phyloP scores from a whole-genome alignment of 225 moss, liverwort and hornwort genomes.

The Neckera pumila region DNA sequence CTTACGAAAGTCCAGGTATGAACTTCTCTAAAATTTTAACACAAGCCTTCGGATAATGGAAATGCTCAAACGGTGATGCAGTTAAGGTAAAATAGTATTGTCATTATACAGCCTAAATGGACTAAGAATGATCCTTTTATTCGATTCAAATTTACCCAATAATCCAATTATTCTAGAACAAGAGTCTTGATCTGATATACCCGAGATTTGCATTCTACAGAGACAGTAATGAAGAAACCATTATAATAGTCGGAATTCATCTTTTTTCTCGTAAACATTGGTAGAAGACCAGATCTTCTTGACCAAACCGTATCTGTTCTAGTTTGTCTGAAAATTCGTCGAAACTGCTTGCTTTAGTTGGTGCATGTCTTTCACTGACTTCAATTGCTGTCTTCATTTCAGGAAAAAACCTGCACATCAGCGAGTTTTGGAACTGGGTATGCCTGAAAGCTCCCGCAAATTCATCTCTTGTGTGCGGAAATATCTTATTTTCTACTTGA shows the following conservation, averaged over 20 bases:
- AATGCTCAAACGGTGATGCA: background rate
- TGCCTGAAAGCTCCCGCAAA: conserved; percentile 94
- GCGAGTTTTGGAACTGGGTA: conserved; percentile 82
- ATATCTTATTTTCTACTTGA: conserved; percentile 80
- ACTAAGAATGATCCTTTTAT: background rate
- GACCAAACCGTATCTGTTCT: background rate
- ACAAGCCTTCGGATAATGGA: background rate
- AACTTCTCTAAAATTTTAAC: background rate
- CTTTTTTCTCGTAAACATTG: background rate
- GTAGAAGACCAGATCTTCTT: background rate
- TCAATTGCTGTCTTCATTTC: conserved; percentile 1
- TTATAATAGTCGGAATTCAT: background rate
- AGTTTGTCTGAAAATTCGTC: background rate
- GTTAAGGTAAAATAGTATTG: background rate
- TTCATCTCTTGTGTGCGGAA: conserved; percentile 96
- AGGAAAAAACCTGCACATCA: conserved; percentile 88
- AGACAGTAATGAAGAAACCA: background rate
- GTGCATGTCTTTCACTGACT: background rate
- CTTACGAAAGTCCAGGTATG: conserved; percentile 73
- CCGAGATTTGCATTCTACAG: background rate
- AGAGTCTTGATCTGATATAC: background rate
- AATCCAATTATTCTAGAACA: background rate
- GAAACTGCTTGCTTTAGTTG: background rate
- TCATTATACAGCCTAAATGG: background rate
- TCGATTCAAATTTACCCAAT: background rate